Evolutionary conservation across 305 asterid genomes (phyloP), one percentile per base, ranked within the genome.

Genomic region (Plantago rigida): DNA sequence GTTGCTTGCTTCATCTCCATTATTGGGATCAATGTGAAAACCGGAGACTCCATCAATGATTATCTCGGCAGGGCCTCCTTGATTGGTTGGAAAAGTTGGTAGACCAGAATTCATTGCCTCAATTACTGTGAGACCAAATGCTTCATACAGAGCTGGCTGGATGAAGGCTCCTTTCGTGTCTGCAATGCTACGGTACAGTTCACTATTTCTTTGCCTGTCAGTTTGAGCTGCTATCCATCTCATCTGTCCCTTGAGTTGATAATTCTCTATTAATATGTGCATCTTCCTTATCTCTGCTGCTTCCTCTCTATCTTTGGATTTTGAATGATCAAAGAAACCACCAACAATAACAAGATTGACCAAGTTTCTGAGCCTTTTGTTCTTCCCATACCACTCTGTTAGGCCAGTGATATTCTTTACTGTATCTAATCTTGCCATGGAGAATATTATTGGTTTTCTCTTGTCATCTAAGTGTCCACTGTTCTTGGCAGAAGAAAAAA

Each of bases 11-110:
- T 82, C 90, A 13, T 81, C 90, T 59, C 95, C 98, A 58, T 86
- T 77, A 58, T 53, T 65, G n/a, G 95, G 94, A 70, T 91, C 85
- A 50, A 91, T 74, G 46, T 78, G 96, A 63, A 91, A 91, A 7
- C 96, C 96, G 0, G 96, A 87, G 29, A 78, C 73, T 9, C 94
- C 94, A 66, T 91, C 96, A 9, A 87, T 70, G 47, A 87, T 91
- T 41, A 91, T 87, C 83, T 91, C 98, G 41, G 96, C 98, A 1
- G 98, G 98, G 12, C 98, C 96, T 0, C 98, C 98, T 78, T 85
- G 92, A 50, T 71, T 91, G 11, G 98, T 91, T 0, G 95, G 96
- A 58, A 90, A 85, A 34, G 97, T 87, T 3, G 97, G 97, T 56
- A 90, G 73, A 28, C 96, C 97, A 65, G 94, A 87, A 80, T 85